Conservation (phyloP, 345 rosid species). For the Bruguiera gymnorhiza region DNA sequence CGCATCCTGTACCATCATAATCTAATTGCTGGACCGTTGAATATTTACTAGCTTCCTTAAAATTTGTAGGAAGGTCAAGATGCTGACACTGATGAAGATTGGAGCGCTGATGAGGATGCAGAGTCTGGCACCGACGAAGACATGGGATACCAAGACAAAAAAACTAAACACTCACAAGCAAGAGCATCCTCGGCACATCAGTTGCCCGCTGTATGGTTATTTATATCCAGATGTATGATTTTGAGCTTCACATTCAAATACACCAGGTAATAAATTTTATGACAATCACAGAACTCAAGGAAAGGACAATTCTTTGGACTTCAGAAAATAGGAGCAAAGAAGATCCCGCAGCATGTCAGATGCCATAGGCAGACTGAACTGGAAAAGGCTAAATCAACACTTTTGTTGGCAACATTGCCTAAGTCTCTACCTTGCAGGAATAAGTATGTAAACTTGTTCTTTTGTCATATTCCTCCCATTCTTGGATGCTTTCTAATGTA, state of each 20-base stretch:
- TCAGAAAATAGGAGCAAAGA: conserved; percentile 77
- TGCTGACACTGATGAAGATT: conserved; percentile 71
- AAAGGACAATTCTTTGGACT: conserved; percentile 80
- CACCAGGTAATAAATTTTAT: conserved; percentile 9
- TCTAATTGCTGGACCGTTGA: conserved; percentile 6
- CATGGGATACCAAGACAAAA: conserved; percentile 50
- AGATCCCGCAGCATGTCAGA: conserved; percentile 84
- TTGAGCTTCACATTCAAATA: conserved; percentile 15
- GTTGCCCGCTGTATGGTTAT: conserved; percentile 55
- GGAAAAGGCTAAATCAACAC: conserved; percentile 80
- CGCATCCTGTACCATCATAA: not conserved
- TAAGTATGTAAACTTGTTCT: conserved; percentile 43
- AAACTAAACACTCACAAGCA: conserved; percentile 30
- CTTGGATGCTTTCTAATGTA: conserved; percentile 3
- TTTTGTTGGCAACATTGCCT: conserved; percentile 77
- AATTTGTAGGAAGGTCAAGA: conserved; percentile 45
- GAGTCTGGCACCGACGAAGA: conserved; percentile 63
- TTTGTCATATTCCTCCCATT: not conserved
- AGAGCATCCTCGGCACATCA: conserved; percentile 36
- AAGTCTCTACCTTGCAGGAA: conserved; percentile 85
- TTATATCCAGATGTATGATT: conserved; percentile 16
- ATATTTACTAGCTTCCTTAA: conserved; percentile 10
- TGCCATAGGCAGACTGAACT: conserved; percentile 81
- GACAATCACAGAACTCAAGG: conserved; percentile 53
- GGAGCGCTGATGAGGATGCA: conserved; percentile 47